Base-by-base conservation (phyloP, 768 basidiomycete genomes). In the Candolleomyces eurysporus region DNA sequence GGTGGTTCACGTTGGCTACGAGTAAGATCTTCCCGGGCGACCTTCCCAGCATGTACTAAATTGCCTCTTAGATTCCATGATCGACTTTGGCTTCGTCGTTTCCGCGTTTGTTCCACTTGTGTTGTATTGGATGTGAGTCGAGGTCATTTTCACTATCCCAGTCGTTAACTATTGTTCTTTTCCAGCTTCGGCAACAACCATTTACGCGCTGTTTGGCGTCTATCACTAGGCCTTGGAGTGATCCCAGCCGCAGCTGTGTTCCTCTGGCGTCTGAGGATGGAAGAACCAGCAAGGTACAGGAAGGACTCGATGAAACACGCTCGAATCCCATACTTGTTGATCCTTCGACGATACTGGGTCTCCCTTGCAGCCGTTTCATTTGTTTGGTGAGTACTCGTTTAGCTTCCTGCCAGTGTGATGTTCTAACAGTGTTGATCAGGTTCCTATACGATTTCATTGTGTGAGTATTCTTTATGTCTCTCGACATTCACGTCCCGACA, bases 1-100 rank as follows among this genome's bases (percentile, higher is more conserved):
- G 88, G 57, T 92, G 94, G 85, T 89, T 97, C 68, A 87, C 90
- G 5, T 81, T 93, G 31, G 92, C 95, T 14, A 96, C 95, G 8
- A 97, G 94, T 93, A 73, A 68, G 83, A 62, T 39, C 9, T 16
- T 51, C 55, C 40, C 58, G 40, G 45, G 42, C 42, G n/a, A 26
- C 16, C 13, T 48, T 50, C 46, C 52, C n/a, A 32, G 31, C 17
- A 42, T 32, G 11, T 48, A 52, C 53, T 43, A 4, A 57, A 31
- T 13, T 45, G 46, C 58, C 58, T 57, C 40, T 10, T 26, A 92
- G 91, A 93, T 67, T 72, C 81, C 5, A 94, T 94, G 94, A 92
- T 94, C 66, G 94, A 92, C 69, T 75, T 87, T 60, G 91, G 91
- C 45, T 93, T 93, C 69, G 91, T 92, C 46, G 68, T 94, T 51